phyloP scores from a whole-genome alignment of 495 filamentous ascomycete species.

The Annulohypoxylon stygium region DNA sequence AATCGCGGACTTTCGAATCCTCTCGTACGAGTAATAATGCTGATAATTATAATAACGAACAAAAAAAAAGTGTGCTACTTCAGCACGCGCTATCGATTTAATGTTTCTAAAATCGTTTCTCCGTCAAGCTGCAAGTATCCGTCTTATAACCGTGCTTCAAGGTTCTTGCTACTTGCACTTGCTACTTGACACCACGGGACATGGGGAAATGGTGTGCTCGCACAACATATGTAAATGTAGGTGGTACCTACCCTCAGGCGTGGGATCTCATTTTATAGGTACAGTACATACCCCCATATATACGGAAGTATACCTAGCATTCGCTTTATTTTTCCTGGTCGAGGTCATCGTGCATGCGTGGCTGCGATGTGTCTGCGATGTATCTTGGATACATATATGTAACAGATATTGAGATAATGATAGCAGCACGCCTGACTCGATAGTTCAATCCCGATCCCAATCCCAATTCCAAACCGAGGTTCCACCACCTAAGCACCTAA shows the following conservation, averaged over 20 bases:
- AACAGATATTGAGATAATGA: constrained; percentile 24
- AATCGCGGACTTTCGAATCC: constrained; percentile 13
- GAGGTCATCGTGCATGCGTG: constrained; percentile 36
- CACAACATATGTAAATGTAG: constrained; percentile 38
- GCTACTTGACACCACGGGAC: constrained; percentile 8
- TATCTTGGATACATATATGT: constrained; percentile 16
- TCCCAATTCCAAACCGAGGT: constrained; percentile 7
- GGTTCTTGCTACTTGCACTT: neutral
- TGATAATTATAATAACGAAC: neutral
- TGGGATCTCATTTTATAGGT: constrained; percentile 19
- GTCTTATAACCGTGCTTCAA: constrained; percentile 9
- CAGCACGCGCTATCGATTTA: constrained; percentile 8
- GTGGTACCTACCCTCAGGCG: constrained; percentile 26
- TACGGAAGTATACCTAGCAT: neutral
- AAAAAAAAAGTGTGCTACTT: neutral
- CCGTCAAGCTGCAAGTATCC: neutral
- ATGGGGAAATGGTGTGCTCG: constrained; percentile 40
- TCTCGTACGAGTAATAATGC: neutral
- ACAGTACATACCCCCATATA: neutral
- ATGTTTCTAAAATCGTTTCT: neutral
- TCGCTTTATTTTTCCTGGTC: constrained; percentile 22
- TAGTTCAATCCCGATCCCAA: neutral
- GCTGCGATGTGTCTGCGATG: constrained; percentile 9
- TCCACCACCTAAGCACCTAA: neutral
- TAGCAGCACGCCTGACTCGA: constrained; percentile 18